Evolutionary conservation across 306 rosid genomes (phyloP), one percentile per base, ranked within the genome.

Genomic region (Crotalaria pallida): DNA sequence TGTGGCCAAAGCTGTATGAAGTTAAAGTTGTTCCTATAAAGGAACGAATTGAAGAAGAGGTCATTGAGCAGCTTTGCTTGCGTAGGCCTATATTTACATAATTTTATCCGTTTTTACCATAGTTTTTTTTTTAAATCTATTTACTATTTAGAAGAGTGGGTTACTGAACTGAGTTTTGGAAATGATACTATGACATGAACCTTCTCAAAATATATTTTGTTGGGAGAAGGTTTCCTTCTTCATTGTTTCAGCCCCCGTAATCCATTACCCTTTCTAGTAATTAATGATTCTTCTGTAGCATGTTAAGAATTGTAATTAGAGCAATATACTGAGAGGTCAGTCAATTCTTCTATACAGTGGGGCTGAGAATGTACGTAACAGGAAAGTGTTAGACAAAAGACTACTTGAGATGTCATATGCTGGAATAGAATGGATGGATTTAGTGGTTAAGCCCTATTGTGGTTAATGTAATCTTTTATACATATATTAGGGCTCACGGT

Each of bases 1-100:
- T 84, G 13, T 93, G 98, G 98, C 97, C 98, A 16, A 85, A 84
- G 85, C 82, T 93, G 29, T 90, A 71, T 69, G 97, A 93, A 84
- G 81, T 90, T 73, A 84, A 85, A 79, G 57, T 88, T 74, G 49
- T 47, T 50, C 89, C 86, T 2, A 29, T 79, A 16, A 69, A 82
- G 50, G 34, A 81, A 66, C 67, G 55, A 45, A 10, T 79, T 44
- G 50, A 72, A 11, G 82, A 78, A 55, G 85, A 65, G 62, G 18
- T 2, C 26, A 77, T 90, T 16, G 83, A 85, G 77, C 31, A 77
- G 64, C 83, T 85, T 33, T 93, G 98, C 85, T 49, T 93, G 88
- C 76, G 71, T n/a, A 6, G 1, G 44, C 78, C 89, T 58, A 33
- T 38, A 23, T 88, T 68, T 82, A 3, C 26, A 71, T 75, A 65